Conservation (phyloP, 2,329 filamentous ascomycete genomes). For the Aaosphaeria pasadenensis region DNA sequence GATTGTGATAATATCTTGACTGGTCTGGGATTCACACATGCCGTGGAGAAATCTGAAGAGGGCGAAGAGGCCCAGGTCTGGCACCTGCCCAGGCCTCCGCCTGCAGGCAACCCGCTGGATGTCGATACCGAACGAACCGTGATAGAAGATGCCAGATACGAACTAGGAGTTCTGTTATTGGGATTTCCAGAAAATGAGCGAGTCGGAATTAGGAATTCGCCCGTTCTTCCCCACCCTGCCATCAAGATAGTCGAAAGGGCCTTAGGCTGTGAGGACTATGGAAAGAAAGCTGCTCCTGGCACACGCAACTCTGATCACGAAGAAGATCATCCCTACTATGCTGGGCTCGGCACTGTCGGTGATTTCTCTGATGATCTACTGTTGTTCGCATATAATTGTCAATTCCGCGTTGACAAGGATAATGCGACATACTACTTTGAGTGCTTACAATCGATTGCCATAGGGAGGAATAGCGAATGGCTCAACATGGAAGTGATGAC, state of each 20-base stretch:
- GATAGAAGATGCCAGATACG: conserved; percentile 59
- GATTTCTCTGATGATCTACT: conserved; percentile 63
- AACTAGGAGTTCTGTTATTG: conserved; percentile 54
- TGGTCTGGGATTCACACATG: conserved; percentile 54
- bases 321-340: conserved; percentile 50
- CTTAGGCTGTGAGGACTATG: conserved; percentile 38
- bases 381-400: conserved; percentile 60
- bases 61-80: conserved; percentile 21
- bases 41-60: conserved; percentile 27
- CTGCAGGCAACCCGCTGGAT: conserved; percentile 15
- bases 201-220: conserved; percentile 22
- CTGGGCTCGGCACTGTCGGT: conserved; percentile 59
- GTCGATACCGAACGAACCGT: conserved; percentile 18
- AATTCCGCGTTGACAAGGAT: conserved; percentile 54
- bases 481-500: conserved; percentile 58
- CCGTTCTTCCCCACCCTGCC: conserved; percentile 34
- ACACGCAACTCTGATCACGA: conserved; percentile 27
- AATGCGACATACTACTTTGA: conserved; percentile 62
- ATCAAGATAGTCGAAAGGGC: conserved; percentile 37
- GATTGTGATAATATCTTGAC: conserved; percentile 59
- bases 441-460: conserved; percentile 60
- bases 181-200: conserved; percentile 32
- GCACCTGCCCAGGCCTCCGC: conserved; percentile 30
- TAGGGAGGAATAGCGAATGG: conserved; percentile 53
- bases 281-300: conserved; percentile 17